Evolutionary conservation across 2,329 filamentous ascomycete genomes (phyloP), one percentile per base, ranked within the genome.

Genomic region (Botrytis galanthina): DNA sequence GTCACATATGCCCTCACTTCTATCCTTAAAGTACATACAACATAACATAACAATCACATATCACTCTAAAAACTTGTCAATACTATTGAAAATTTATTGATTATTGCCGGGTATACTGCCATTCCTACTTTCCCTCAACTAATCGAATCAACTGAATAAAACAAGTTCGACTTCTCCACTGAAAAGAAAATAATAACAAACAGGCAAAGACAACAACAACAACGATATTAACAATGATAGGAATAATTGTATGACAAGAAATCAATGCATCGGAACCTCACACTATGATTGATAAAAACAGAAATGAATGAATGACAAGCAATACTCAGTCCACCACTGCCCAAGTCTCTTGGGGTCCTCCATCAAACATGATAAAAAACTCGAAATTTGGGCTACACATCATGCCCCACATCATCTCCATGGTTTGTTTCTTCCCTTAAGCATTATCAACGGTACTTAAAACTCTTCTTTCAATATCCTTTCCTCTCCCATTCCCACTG

Each of bases 381-480:
- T 42, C 26, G n/a, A 57, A 32, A 32, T 57, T 42, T 26, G n/a
- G 39, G 3, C 66, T 29, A 57, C 7, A 51, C 48, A 35, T n/a
- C n/a, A 18, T 32, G 4, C n/a, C n/a, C 29, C 35, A 44, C 22
- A 18, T 32, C 46, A 16, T 39, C 12, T 22, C 29, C 22, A 57
- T 68, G 29, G 10, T 8, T 29, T 2, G 20, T 7, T 57, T 16
- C 18, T 68, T n/a, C 3, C 8, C n/a, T 73, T 66, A 77, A 64
- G 78, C 71, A 54, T 80, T 80, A 57, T 78, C 74, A 70, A 80
- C 77, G 48, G 70, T 77, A 60, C 76, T 75, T 12, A 79, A 73
- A 35, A 76, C 68, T 44, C 73, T 73, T 63, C 76, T 76, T 14
- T 77, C 76, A 42, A 46, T 59, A 22, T 77, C 76, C 32, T 75